phyloP scores from a whole-genome alignment of 2,329 filamentous ascomycete species.

The Penicillium decumbens region DNA sequence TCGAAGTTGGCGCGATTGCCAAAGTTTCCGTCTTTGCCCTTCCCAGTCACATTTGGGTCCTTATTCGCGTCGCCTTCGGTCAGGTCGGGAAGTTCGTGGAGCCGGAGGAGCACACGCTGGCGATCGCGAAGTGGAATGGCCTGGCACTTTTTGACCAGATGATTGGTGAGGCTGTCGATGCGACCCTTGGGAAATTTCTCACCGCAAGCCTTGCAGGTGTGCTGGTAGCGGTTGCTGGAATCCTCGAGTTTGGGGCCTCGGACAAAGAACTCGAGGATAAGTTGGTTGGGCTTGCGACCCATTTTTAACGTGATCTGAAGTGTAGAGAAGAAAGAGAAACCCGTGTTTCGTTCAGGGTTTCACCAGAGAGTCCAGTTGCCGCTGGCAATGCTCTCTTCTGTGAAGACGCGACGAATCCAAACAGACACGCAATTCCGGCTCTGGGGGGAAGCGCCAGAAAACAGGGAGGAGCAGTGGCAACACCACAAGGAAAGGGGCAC shows the following conservation, averaged over 20 bases:
- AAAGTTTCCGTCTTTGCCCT: conserved; percentile 43
- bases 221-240: conserved; percentile 84
- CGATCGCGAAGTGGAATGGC: conserved; percentile 70
- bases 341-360: conserved; percentile 1
- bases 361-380: not conserved
- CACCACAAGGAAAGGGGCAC: not conserved
- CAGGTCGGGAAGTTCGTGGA: conserved; percentile 63
- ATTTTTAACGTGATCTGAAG: conserved; percentile 45
- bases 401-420: conserved; percentile 1
- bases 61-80: conserved; percentile 38
- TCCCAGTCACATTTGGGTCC: conserved; percentile 36
- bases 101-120: conserved; percentile 66
- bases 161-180: conserved; percentile 73
- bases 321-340: not conserved
- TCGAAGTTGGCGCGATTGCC: conserved; percentile 62
- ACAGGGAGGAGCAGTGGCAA: not conserved
- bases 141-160: conserved; percentile 82
- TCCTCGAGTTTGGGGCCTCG: conserved; percentile 81
- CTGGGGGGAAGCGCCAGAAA: not conserved
- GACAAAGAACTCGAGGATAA: conserved; percentile 85
- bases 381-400: not conserved
- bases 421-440: not conserved
- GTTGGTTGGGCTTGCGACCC: conserved; percentile 77
- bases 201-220: conserved; percentile 83
- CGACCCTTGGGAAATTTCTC: conserved; percentile 87